Conservation (phyloP, 805 yeast genomes). For the Nakazawaea laoshanensis region DNA sequence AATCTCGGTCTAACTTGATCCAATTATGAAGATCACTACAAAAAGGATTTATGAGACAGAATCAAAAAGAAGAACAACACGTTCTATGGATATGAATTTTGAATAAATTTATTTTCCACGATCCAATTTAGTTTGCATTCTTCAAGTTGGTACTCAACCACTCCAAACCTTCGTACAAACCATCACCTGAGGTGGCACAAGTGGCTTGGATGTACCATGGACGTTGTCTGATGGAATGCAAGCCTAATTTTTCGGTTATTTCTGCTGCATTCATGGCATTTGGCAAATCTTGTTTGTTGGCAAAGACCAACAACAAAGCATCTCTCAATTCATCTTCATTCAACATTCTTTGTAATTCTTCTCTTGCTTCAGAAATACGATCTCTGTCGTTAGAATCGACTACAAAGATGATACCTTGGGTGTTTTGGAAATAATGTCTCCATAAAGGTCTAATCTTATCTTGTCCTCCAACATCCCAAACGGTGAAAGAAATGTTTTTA, state of each 20-base stretch:
- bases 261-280: slow-evolving; percentile 99
- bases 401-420: slow-evolving; percentile 96
- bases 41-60: too few species aligned
- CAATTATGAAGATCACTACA: too few species aligned
- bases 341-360: slow-evolving; percentile 95
- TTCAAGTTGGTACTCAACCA: slow-evolving; percentile 92
- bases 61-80: too few species aligned
- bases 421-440: slow-evolving; percentile 98
- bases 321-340: slow-evolving; percentile 98
- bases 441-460: slow-evolving; percentile 97
- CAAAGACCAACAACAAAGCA: slow-evolving; percentile 90
- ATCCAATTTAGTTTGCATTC: slow-evolving; percentile 33
- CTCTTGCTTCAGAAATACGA: slow-evolving; percentile 96
- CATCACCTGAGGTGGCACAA: slow-evolving; percentile 99
- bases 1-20: too few species aligned
- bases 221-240: slow-evolving; percentile 95
- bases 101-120: background rate
- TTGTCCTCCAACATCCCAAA: slow-evolving; percentile 99
- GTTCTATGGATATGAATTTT: slow-evolving; percentile 1
- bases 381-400: slow-evolving; percentile 98
- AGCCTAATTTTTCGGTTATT: slow-evolving; percentile 93
- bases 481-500: slow-evolving; percentile 93
- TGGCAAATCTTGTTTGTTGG: slow-evolving; percentile 98
- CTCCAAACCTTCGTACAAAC: slow-evolving; percentile 95
- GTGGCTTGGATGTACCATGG: slow-evolving; percentile 99